Evolutionary conservation across 495 filamentous ascomycete species (phyloP).

Genomic region (Annulohypoxylon bovei): DNA sequence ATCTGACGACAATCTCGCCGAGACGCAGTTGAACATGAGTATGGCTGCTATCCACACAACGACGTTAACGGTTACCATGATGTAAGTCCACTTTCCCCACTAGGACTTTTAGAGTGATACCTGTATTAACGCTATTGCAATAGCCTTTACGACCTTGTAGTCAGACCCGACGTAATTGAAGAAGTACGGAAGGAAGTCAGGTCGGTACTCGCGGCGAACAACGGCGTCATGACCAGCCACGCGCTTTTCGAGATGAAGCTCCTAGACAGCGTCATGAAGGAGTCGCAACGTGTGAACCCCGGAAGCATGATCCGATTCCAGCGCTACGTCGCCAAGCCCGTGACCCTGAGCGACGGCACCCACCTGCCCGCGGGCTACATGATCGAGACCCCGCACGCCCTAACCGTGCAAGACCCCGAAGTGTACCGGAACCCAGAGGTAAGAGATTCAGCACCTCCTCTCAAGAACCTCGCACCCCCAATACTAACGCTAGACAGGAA

Average conservation of each 20-base stretch:
- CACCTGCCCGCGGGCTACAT: constrained; percentile 50
- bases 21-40: constrained; percentile 47
- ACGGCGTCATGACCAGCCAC: constrained; percentile 43
- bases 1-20: constrained; percentile 44
- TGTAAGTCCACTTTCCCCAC: constrained; percentile 12
- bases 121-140: not conserved
- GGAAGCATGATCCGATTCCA: constrained; percentile 43
- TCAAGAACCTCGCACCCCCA: not conserved
- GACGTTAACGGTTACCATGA: constrained; percentile 41
- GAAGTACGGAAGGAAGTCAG: constrained; percentile 44
- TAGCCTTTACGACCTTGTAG: constrained; percentile 54
- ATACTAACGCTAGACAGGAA: constrained; percentile 8
- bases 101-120: no score
- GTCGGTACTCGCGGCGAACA: constrained; percentile 30
- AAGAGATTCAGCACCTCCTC: not conserved
- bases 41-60: constrained; percentile 51
- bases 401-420: constrained; percentile 25
- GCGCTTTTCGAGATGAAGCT: constrained; percentile 46
- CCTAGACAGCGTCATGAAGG: constrained; percentile 44
- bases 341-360: constrained; percentile 56
- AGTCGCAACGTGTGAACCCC: constrained; percentile 43
- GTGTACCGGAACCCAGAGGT: constrained; percentile 35
- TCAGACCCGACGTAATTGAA: constrained; percentile 40
- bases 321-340: constrained; percentile 51
- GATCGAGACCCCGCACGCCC: constrained; percentile 41